Evolutionary conservation across 2,329 filamentous ascomycete species (phyloP).

Genomic region (Trichoderma sp.): DNA sequence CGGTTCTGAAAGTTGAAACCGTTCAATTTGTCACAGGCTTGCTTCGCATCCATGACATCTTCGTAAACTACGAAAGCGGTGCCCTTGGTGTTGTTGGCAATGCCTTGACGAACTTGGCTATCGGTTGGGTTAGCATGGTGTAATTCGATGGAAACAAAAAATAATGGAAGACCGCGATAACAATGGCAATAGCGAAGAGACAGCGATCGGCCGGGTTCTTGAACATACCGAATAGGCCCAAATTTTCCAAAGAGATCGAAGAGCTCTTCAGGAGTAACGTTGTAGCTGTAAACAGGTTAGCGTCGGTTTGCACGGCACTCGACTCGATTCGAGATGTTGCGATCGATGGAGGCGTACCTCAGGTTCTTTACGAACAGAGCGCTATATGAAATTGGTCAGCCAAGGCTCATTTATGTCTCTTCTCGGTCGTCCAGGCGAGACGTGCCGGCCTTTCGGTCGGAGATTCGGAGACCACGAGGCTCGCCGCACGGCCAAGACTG

Average conservation of each 20-base stretch:
- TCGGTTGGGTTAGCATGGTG: constrained; percentile 28
- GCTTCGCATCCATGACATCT: constrained; percentile 98
- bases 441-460: constrained; percentile 18
- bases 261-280: constrained; percentile 95
- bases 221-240: constrained; percentile 83
- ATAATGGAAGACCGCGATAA: background rate
- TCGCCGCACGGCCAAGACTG: constrained; percentile 30
- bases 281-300: constrained; percentile 78
- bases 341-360: constrained; percentile 61
- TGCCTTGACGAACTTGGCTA: constrained; percentile 98
- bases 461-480: constrained; percentile 21
- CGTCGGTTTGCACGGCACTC: constrained; percentile 20
- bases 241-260: constrained; percentile 99
- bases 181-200: constrained; percentile 17
- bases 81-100: constrained; percentile 95
- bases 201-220: background rate
- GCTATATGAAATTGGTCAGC: constrained; percentile 57
- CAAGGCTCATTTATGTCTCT: constrained; percentile 13
- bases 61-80: constrained; percentile 99
- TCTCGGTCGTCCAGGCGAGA: background rate
- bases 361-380: constrained; percentile 99
- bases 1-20: constrained; percentile 99
- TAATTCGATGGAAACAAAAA: background rate
- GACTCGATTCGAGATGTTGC: background rate
- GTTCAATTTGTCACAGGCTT: constrained; percentile 98